Percentiles rank a stretch among this genome's conserved stretches.
Evolutionary conservation across 345 rosid species (phyloP).

Genomic region (Geranium rotundifolium): DNA sequence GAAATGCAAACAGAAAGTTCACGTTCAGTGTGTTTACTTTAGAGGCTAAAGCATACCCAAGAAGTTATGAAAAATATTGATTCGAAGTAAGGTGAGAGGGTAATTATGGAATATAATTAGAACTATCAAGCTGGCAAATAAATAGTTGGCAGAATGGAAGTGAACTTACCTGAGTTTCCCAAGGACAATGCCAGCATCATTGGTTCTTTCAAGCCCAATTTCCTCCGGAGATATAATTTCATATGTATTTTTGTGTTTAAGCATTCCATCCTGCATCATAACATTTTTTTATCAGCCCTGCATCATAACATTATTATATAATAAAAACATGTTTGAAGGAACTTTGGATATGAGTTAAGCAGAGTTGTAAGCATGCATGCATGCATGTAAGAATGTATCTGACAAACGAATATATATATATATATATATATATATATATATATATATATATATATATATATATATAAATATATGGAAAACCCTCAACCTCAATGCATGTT

Average conservation of each 20-base stretch:
- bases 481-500: neutral
- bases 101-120: neutral
- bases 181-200: conserved; percentile 86
- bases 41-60: neutral
- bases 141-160: neutral
- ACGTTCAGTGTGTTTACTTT: neutral
- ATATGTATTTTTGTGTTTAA: conserved; percentile 82
- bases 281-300: conserved; percentile 35
- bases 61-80: too few relatives aligned
- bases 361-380: too few relatives aligned
- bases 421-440: too few relatives aligned
- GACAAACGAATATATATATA: too few relatives aligned
- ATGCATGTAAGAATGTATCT: too few relatives aligned
- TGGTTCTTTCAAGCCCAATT: conserved; percentile 79
- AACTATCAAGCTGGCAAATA: neutral
- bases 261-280: conserved; percentile 79
- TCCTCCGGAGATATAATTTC: conserved; percentile 85
- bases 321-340: neutral
- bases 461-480: neutral
- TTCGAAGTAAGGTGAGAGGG: neutral
- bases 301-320: conserved; percentile 6
- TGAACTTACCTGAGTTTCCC: conserved; percentile 72
- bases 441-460: too few relatives aligned
- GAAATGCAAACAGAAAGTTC: neutral
- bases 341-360: neutral